Conservation (phyloP, 2,329 filamentous ascomycete species). For the Arthrobotrys sinensis region DNA sequence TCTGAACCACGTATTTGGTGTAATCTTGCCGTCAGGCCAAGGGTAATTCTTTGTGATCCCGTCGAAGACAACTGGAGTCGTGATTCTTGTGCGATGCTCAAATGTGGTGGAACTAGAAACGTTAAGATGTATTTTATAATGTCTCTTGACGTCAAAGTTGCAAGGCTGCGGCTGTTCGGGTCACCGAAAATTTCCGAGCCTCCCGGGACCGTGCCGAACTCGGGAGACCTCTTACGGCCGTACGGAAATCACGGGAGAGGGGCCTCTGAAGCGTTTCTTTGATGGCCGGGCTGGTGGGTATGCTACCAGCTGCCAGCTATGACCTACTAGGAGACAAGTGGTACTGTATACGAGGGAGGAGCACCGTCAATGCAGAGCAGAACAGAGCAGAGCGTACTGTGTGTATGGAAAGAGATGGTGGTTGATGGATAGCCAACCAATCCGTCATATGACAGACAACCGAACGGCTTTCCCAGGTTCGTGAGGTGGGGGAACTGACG, state of each 20-base stretch:
- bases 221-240: conserved; percentile 34
- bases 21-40: conserved; percentile 32
- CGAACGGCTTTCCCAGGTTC: conserved; percentile 34
- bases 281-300: conserved; percentile 36
- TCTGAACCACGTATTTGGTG: conserved; percentile 46
- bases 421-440: conserved; percentile 40
- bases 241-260: conserved; percentile 36
- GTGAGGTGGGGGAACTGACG: conserved; percentile 34
- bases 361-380: conserved; percentile 54
- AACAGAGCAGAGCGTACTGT: conserved; percentile 4
- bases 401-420: conserved; percentile 35
- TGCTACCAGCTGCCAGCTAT: conserved; percentile 16
- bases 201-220: conserved; percentile 57
- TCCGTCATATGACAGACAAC: conserved; percentile 46
- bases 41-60: conserved; percentile 25
- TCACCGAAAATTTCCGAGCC: conserved; percentile 57
- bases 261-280: conserved; percentile 12
- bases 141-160: conserved; percentile 12
- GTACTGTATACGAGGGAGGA: conserved; percentile 51
- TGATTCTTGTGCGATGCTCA: conserved; percentile 18
- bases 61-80: conserved; percentile 12
- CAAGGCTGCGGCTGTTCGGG: conserved; percentile 42
- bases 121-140: conserved; percentile 22
- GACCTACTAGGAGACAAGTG: conserved; percentile 22
- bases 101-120: conserved; percentile 13